A percentile compares a stretch with the other conserved stretches of the same genome.
Evolutionary conservation across 495 filamentous ascomycete genomes (phyloP).

Genomic region (Penicillium fimorum): DNA sequence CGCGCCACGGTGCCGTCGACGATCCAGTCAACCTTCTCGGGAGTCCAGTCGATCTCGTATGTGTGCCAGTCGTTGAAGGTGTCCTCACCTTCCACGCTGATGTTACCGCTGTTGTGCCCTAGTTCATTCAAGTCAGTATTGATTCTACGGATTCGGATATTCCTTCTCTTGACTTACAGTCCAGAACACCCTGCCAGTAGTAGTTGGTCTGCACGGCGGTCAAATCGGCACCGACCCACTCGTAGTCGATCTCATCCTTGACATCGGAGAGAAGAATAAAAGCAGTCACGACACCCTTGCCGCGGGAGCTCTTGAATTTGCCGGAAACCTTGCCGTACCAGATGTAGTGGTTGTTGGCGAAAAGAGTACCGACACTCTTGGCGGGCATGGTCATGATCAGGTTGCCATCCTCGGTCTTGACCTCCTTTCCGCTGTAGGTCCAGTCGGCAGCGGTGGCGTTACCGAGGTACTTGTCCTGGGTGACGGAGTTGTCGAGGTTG

Average conservation of each 20-base stretch:
- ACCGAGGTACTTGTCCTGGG: constrained; percentile 54
- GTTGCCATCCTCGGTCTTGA: constrained; percentile 55
- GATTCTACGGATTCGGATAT: too few species aligned
- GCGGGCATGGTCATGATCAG: constrained; percentile 86
- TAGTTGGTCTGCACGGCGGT: constrained; percentile 83
- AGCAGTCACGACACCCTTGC: constrained; percentile 85
- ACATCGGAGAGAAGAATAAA: constrained; percentile 94
- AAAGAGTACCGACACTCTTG: constrained; percentile 77
- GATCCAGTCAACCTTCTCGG: constrained; percentile 79
- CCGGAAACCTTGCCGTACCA: constrained; percentile 96
- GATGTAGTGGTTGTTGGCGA: constrained; percentile 85
- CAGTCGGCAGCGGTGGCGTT: constrained; percentile 76
- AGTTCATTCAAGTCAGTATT: constrained; percentile 8
- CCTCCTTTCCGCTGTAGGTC: constrained; percentile 78
- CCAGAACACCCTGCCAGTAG: constrained; percentile 91
- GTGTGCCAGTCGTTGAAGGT: constrained; percentile 81
- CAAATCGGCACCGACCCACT: constrained; percentile 84
- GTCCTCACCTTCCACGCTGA: constrained; percentile 57
- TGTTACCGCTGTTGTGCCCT: constrained; percentile 75
- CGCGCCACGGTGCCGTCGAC: constrained; percentile 78
- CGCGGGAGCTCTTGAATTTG: constrained; percentile 80
- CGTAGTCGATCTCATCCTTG: constrained; percentile 97
- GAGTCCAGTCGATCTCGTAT: constrained; percentile 92
- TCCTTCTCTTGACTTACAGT: constrained; percentile 62
- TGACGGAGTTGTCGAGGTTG: constrained; percentile 51